Evolutionary conservation across 2,329 filamentous ascomycete species (phyloP), one percentile per base, ranked within the genome.

Genomic region (Coniochaeta sp.): DNA sequence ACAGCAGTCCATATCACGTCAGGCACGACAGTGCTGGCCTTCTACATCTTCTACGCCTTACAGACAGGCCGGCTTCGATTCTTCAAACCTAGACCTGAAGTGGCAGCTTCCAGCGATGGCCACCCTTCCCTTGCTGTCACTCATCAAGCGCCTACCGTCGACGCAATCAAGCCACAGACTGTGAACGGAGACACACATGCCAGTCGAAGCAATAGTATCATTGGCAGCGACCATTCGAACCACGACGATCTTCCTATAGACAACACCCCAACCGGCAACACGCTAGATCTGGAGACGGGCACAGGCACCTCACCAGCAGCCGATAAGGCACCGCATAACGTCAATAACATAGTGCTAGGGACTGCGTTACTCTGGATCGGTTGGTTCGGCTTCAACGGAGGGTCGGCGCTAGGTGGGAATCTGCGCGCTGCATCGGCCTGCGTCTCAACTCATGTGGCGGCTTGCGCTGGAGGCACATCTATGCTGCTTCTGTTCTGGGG

Each of bases 351-450:
- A 57, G 80, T 80, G 65, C 74, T 82, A 11, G 79, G 79, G 9
- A 82, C 79, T 2, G 71, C 78, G 22, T 69, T 81, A 60, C 79
- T 81, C 59, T 82, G 79, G 79, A 79, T 80, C 60, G 77, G 72
- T 34, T 70, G 68, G 68, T 65, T 69, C 12, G 67, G 67, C n/a
- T 70, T 70, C 60, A 70, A 70, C 55, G 67, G 63, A 14, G 63
- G 63, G 16, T 61, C 59, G 3, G 63, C 63, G 6, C 44, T 65
- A 22, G 60, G 62, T 17, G 62, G 33, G 3, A 65, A 62, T 43
- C 36, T 65, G 44, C 62, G 63, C 8, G 63, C 63, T 3, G 63
- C 63, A 4, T 63, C 63, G 17, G 63, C 63, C 9, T 62, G 60
- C 58, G 56, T 59, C 3, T 60, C 62, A 6, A 65, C 63, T 8